These are phyloP conservation scores for Wickerhamiella shivajii DNA, from an alignment of 805 yeast genomes.

Conservation along the genomic window DNA sequence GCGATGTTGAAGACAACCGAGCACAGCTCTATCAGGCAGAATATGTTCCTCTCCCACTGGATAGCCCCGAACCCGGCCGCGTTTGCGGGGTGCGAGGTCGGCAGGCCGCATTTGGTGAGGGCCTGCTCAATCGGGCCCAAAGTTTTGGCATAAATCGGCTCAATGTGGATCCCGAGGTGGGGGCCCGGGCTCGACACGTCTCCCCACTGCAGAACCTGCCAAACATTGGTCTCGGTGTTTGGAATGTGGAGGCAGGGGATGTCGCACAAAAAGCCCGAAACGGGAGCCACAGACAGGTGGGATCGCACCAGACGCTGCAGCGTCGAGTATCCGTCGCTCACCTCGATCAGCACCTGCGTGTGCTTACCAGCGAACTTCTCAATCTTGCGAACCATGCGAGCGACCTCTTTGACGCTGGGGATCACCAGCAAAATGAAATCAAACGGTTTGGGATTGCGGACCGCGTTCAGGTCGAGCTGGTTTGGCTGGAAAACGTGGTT, in stretches of 20 bases:
- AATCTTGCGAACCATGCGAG: conserved; percentile 18
- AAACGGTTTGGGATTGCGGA: conserved; percentile 1
- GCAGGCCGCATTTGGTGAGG: conserved; percentile 11
- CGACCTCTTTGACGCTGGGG: conserved; percentile 19
- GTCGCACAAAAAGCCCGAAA: conserved; percentile 17
- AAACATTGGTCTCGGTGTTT: conserved; percentile 6
- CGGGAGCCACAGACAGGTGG: conserved; percentile 12
- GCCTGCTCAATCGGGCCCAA: conserved; percentile 13
- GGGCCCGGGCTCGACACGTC: conserved; percentile 5
- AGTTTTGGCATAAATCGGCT: conserved; percentile 12
- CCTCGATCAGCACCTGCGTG: conserved; percentile 18
- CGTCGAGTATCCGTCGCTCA: conserved; percentile 17
- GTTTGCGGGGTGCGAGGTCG: conserved; percentile 24
- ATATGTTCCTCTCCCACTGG: conserved; percentile 78
- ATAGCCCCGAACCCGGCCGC: conserved; percentile 36
- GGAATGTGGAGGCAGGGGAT: conserved; percentile 12
- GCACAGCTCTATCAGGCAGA: conserved; percentile 63
- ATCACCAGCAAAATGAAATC: conserved; percentile 16
- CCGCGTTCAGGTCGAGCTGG: conserved; percentile 14
- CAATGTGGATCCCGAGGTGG: conserved; percentile 10
- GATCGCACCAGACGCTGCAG: conserved; percentile 17
- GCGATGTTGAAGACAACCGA: conserved; percentile 60
- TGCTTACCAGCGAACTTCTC: conserved; percentile 13
- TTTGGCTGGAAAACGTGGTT: conserved; percentile 9
- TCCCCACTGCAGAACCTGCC: conserved; percentile 10